Evolutionary conservation across 2,329 filamentous ascomycete species (phyloP).

Genomic region (Seiridium unicorne): DNA sequence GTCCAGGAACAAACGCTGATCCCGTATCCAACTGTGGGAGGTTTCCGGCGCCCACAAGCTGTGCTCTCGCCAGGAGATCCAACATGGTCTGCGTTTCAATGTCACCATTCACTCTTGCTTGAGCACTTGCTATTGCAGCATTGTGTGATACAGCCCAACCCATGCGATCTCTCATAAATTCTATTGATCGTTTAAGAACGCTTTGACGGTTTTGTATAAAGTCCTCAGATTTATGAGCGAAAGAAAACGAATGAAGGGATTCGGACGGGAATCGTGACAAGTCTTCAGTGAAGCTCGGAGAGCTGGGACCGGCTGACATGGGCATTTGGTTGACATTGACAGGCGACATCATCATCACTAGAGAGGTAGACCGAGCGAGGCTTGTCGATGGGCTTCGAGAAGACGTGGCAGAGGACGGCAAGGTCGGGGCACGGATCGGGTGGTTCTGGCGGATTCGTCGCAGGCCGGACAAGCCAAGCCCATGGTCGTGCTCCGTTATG

Average conservation of each 20-base stretch:
- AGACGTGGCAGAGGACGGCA: constrained; percentile 62
- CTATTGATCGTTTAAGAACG: constrained; percentile 87
- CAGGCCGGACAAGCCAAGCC: constrained; percentile 79
- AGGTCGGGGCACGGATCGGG: constrained; percentile 61
- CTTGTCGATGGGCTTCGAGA: constrained; percentile 59
- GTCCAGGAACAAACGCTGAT: constrained; percentile 47
- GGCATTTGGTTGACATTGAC: constrained; percentile 52
- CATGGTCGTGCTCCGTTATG: constrained; percentile 83
- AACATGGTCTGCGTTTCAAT: constrained; percentile 87
- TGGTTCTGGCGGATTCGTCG: constrained; percentile 91
- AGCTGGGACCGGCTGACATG: constrained; percentile 61
- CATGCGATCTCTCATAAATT: constrained; percentile 93
- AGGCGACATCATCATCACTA: constrained; percentile 64
- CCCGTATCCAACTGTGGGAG: constrained; percentile 49
- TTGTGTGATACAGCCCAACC: constrained; percentile 72
- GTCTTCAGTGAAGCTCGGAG: constrained; percentile 82
- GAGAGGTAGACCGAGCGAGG: constrained; percentile 67
- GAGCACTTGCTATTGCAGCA: constrained; percentile 76
- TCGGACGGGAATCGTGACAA: constrained; percentile 90
- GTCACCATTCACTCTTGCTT: constrained; percentile 80
- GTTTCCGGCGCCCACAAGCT: constrained; percentile 70
- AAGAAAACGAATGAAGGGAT: constrained; percentile 96
- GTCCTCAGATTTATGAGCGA: constrained; percentile 92
- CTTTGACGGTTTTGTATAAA: constrained; percentile 88
- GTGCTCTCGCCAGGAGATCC: constrained; percentile 79